Evolutionary conservation across 176 grass and related monocot genomes (phyloP).

Genomic region (Oryza longistaminata): DNA sequence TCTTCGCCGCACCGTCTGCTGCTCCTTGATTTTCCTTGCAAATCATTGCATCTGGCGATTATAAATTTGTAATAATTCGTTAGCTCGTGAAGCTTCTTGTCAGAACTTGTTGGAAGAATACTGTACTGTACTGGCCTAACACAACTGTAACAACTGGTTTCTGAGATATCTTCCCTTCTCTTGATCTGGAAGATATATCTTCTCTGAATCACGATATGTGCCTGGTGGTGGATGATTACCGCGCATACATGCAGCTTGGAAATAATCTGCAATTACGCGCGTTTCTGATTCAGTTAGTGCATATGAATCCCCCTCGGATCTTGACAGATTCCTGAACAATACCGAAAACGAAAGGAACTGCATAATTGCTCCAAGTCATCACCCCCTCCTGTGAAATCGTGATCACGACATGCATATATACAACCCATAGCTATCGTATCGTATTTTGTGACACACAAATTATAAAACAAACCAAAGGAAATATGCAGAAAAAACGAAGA

Average conservation of each 20-base stretch:
- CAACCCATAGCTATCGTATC: background rate
- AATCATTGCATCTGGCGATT: background rate
- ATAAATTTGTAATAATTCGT: background rate
- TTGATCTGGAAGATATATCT: background rate
- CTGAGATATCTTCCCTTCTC: background rate
- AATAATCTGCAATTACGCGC: background rate
- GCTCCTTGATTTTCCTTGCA: background rate
- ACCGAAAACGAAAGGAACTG: constrained; percentile 10
- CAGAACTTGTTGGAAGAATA: background rate
- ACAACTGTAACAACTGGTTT: background rate
- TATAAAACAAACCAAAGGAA: background rate
- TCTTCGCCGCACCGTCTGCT: constrained; percentile 8
- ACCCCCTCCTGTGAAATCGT: background rate
- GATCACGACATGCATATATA: background rate
- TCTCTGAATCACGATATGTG: background rate
- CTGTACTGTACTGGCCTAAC: background rate
- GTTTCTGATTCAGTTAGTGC: background rate
- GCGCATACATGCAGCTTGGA: background rate
- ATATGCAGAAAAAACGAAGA: background rate
- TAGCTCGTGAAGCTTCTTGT: background rate
- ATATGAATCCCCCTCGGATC: background rate
- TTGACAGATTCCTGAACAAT: background rate
- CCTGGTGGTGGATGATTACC: background rate
- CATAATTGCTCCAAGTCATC: constrained; percentile 17
- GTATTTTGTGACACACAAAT: too few relatives aligned